Percentiles rank a stretch among this genome's conserved stretches.
Evolutionary conservation across 495 filamentous ascomycete genomes (phyloP).

Genomic region (Neohortaea acidophila): DNA sequence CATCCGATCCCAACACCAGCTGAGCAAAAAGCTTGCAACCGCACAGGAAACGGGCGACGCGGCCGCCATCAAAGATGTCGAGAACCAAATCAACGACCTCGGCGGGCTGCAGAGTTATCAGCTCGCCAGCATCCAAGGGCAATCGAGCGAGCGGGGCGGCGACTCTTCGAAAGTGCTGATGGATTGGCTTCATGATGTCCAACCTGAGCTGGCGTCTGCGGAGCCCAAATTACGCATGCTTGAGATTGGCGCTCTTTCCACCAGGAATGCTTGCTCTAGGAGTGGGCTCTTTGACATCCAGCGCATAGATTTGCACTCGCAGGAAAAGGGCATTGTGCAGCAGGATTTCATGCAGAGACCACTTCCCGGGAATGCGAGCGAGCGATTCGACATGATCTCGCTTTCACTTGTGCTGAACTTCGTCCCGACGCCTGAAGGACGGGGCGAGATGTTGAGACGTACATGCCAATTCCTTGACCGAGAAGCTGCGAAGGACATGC

Average conservation of each 20-base stretch:
- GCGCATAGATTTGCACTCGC: conserved; percentile 82
- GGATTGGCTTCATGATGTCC: conserved; percentile 56
- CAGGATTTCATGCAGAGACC: conserved; percentile 93
- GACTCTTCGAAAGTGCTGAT: conserved; percentile 78
- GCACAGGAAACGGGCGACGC: conserved; percentile 51
- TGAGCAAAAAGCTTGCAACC: conserved; percentile 60
- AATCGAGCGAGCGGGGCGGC: conserved; percentile 69
- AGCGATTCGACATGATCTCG: conserved; percentile 75
- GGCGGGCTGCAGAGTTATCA: conserved; percentile 82
- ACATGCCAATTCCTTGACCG: conserved; percentile 48
- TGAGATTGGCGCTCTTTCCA: conserved; percentile 80
- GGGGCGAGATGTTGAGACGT: conserved; percentile 79
- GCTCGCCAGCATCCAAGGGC: conserved; percentile 72
- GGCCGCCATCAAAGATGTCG: conserved; percentile 37
- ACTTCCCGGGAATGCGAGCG: conserved; percentile 42
- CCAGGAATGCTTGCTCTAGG: conserved; percentile 66
- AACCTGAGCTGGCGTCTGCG: conserved; percentile 17
- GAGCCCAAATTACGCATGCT: conserved; percentile 43
- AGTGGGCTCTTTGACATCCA: conserved; percentile 55
- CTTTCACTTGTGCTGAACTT: conserved; percentile 94
- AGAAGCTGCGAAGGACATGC: neutral
- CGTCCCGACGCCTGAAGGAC: conserved; percentile 55
- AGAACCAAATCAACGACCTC: conserved; percentile 44
- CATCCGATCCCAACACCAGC: conserved; percentile 70
- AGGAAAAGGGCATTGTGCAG: conserved; percentile 58